Evolutionary conservation across 2,329 filamentous ascomycete genomes (phyloP), one percentile per base, ranked within the genome.

Genomic region (Taxawa tesnikishii): DNA sequence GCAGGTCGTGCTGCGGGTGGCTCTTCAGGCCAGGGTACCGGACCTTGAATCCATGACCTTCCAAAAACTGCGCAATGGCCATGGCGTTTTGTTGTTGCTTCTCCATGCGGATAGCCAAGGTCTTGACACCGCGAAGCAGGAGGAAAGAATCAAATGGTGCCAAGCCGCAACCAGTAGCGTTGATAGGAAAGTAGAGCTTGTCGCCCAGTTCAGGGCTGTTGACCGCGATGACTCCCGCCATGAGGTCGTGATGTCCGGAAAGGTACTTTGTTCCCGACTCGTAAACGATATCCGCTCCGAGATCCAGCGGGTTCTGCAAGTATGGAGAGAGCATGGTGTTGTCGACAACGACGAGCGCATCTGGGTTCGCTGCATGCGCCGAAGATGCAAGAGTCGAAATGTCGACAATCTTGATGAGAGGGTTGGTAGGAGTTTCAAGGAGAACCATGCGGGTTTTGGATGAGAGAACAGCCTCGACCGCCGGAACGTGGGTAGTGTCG

Each of bases 301-400:
- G 70, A 39, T 96, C 88, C 12, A 98, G 73, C 5, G 90, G 90
- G 60, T 94, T 96, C 50, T 79, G 79, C 6, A 98, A 75, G 65
- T 94, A 79, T 8, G 90, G 90, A 2, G 87, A 94, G 43, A 98
- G 77, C 90, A 98, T 98, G 36, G 90, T 98, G 65, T 98, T 98
- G 60, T 98, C 90, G 15, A 96, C 90, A 2, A 87, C 76, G 11
- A 98, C 85, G 25, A 96, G 65, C 15, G 83, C 81, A 40, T 73
- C 73, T 6, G 79, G 65, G 56, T 90, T 94, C 30, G 72, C 73
- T 23, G 78, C 74, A 55, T 96, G 90, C 0, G 81, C 73, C 13
- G 79, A 63, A 24, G 69, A 67, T 10, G 90, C 75, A 45, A 98
- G 92, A 14, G 75, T 68, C 4, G 79, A 70, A 38, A 98, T 81